A percentile compares a stretch with the other conserved stretches of the same genome.
These are phyloP conservation scores for Stagonosporopsis cucurbitacearum DNA, from an alignment of 2,329 filamentous ascomycete genomes.

Conservation along the genomic window DNA sequence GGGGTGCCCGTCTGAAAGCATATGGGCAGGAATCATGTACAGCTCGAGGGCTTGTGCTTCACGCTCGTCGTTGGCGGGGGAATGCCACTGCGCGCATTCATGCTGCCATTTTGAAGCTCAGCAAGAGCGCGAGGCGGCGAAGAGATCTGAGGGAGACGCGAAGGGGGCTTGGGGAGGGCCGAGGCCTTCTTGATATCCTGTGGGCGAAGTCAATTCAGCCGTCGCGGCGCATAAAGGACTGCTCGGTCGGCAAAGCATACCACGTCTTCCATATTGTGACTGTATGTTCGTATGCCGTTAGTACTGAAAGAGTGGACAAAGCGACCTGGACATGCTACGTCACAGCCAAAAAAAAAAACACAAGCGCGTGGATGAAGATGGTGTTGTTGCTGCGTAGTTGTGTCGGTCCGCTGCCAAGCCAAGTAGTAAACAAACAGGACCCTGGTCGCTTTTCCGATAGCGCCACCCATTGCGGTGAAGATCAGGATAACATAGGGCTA, in stretches of 20 bases:
- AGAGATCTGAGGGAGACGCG: conserved; percentile 32
- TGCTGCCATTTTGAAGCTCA: conserved; percentile 60
- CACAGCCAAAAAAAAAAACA: conserved; percentile 23
- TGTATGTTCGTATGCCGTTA: conserved; percentile 28
- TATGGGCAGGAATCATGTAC: conserved; percentile 43
- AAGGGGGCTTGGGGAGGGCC: conserved; percentile 38
- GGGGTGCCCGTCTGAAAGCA: conserved; percentile 15
- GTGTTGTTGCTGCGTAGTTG: conserved; percentile 19
- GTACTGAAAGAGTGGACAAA: conserved; percentile 21
- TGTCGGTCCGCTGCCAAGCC: background rate
- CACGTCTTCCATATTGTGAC: conserved; percentile 37
- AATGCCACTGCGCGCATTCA: conserved; percentile 61
- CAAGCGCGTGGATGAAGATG: conserved; percentile 23
- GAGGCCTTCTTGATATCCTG: conserved; percentile 39
- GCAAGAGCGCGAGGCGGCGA: conserved; percentile 48
- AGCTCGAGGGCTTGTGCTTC: conserved; percentile 61
- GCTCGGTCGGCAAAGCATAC: conserved; percentile 25
- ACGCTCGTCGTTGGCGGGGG: conserved; percentile 54
- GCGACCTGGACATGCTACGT: conserved; percentile 33
- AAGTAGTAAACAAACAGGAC: conserved; percentile 20
- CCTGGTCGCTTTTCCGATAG: conserved; percentile 6
- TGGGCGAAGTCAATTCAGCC: conserved; percentile 20
- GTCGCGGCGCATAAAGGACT: conserved; percentile 9
- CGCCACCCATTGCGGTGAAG: background rate
- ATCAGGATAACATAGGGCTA: background rate